Conservation (phyloP, 2,329 filamentous ascomycete genomes). For the Claviceps purpurea region DNA sequence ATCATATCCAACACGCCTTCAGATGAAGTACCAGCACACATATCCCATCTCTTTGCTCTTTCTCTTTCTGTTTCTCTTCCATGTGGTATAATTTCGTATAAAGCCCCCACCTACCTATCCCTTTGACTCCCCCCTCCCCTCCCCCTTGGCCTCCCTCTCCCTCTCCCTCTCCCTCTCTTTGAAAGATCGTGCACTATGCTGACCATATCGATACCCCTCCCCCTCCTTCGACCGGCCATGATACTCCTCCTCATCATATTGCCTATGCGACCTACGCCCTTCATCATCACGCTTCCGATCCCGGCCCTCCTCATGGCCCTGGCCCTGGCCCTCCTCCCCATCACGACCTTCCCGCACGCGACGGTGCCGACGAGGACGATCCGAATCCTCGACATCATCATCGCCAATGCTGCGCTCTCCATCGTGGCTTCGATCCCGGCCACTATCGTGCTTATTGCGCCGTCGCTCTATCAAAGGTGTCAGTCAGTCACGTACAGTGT, state of each 20-base stretch:
- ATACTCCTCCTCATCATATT: conserved; percentile 13
- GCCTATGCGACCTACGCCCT: conserved; percentile 10
- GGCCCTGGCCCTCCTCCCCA: conserved; percentile 7
- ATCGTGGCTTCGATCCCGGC: conserved; percentile 17
- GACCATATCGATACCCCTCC: conserved; percentile 6
- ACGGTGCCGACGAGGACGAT: conserved; percentile 9
- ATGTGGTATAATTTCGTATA: neutral
- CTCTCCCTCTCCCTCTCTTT: conserved; percentile 10
- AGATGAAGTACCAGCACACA: too few species aligned
- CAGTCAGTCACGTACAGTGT: neutral
- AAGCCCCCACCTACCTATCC: neutral
- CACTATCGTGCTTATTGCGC: conserved; percentile 21
- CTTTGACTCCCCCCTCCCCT: conserved; percentile 5
- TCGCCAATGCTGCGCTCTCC: conserved; percentile 5
- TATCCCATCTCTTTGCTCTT: neutral
- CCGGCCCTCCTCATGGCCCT: neutral
- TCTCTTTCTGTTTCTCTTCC: too few species aligned
- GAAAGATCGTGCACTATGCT: conserved; percentile 11
- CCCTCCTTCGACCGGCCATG: conserved; percentile 6
- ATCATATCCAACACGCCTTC: neutral
- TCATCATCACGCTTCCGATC: conserved; percentile 7
- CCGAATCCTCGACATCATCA: conserved; percentile 9
- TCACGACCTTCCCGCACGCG: conserved; percentile 6
- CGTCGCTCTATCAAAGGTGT: conserved; percentile 15
- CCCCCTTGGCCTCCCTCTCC: conserved; percentile 5